Percentiles rank a stretch among this genome's conserved stretches.
Evolutionary conservation across 306 rosid species (phyloP).

Genomic region (Prosopis cineraria): DNA sequence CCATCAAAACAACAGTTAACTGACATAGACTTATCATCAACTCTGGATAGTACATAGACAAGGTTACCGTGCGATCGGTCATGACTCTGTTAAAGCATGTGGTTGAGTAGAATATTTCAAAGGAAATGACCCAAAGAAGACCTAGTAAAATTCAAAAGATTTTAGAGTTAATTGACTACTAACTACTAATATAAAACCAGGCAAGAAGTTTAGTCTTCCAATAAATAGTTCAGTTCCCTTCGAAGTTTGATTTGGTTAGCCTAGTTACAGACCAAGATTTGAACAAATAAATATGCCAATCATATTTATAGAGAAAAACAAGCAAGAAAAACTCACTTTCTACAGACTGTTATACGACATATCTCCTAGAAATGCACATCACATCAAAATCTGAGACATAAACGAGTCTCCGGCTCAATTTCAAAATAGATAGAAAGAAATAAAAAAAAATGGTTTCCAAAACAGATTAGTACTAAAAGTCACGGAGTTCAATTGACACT

Average conservation of each 20-base stretch:
- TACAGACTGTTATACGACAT: not conserved
- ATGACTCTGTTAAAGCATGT: not conserved
- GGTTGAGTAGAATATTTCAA: not conserved
- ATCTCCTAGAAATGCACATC: slow-evolving; percentile 5
- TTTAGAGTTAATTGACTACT: not conserved
- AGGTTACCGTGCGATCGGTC: not conserved
- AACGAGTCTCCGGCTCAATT: not conserved
- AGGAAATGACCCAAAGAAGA: not conserved
- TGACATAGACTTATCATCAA: not conserved
- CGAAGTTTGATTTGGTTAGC: not conserved
- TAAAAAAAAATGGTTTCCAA: not conserved
- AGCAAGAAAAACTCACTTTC: not conserved
- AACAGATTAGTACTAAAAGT: not conserved
- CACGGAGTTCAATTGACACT: slow-evolving; percentile 1
- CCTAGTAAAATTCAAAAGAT: not conserved
- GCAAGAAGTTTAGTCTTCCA: not conserved
- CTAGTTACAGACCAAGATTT: not conserved
- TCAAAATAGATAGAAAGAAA: not conserved
- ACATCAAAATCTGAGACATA: not conserved
- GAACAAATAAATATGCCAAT: not conserved
- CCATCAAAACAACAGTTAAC: not conserved
- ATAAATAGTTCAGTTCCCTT: not conserved
- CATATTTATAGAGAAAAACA: not conserved
- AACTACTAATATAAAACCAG: not conserved
- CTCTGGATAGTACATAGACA: not conserved